Evolutionary conservation across 208 protist species (phyloP).

Genomic region (Crithidia fasciculata): DNA sequence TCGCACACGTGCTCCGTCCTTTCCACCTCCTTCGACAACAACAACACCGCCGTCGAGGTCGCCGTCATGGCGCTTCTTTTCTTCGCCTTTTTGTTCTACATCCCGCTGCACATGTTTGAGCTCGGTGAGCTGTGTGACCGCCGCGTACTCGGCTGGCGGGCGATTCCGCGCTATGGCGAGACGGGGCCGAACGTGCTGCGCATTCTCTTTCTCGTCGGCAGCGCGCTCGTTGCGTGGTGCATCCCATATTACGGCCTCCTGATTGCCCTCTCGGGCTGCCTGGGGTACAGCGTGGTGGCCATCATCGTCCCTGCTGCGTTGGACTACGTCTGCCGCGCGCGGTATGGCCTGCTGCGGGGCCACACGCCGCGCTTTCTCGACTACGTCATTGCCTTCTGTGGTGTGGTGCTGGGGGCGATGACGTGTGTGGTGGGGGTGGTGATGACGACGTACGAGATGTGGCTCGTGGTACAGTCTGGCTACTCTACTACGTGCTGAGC

Average conservation of each 20-base stretch:
- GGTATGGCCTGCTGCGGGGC: conserved; percentile 22
- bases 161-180: conserved; percentile 43
- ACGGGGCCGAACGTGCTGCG: conserved; percentile 41
- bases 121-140: conserved; percentile 45
- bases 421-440: conserved; percentile 31
- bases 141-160: conserved; percentile 43
- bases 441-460: conserved; percentile 40
- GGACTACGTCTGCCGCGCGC: conserved; percentile 51
- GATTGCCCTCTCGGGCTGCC: conserved; percentile 32
- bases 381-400: conserved; percentile 34
- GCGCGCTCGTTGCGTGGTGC: conserved; percentile 31
- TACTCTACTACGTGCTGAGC: conserved; percentile 39
- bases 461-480: conserved; percentile 34
- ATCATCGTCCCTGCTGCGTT: conserved; percentile 42
- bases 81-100: conserved; percentile 50
- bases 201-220: conserved; percentile 32
- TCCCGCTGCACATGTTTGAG: conserved; percentile 43
- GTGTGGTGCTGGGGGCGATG: conserved; percentile 23
- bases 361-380: conserved; percentile 36
- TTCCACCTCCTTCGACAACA: conserved; percentile 33
- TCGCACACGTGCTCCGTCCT: conserved; percentile 47
- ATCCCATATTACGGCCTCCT: conserved; percentile 54
- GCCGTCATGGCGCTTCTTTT: conserved; percentile 47
- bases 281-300: conserved; percentile 34
- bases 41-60: conserved; percentile 31